Percentiles rank a stretch among this genome's conserved stretches.
Conservation (phyloP, 148 eudicot species). For the Silene conica region DNA sequence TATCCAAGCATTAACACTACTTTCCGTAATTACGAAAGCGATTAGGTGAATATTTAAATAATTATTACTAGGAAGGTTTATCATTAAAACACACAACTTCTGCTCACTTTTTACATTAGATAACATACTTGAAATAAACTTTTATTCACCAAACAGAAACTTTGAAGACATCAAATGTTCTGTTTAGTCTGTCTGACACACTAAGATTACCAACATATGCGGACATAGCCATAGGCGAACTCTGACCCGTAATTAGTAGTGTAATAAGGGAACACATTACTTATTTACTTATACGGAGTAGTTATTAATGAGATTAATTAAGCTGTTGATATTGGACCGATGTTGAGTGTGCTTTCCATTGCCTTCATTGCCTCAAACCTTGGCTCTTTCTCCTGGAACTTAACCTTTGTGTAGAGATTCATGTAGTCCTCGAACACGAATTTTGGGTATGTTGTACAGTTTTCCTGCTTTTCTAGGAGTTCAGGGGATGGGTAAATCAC, state of each 20-base stretch:
- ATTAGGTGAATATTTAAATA: slow-evolving; percentile 6
- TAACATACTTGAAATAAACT: not conserved
- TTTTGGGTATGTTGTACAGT: slow-evolving; percentile 45
- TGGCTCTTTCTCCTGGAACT: slow-evolving; percentile 91
- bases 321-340: slow-evolving; percentile 52
- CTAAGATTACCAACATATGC: slow-evolving; percentile 10
- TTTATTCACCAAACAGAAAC: slow-evolving; percentile 16
- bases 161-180: slow-evolving; percentile 11
- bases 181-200: slow-evolving; percentile 14
- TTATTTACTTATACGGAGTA: not conserved
- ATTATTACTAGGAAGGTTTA: not conserved
- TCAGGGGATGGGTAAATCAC: slow-evolving; percentile 79
- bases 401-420: slow-evolving; percentile 72
- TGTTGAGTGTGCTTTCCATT: slow-evolving; percentile 32
- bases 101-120: slow-evolving; percentile 14
- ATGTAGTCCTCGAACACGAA: slow-evolving; percentile 96
- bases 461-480: slow-evolving; percentile 27
- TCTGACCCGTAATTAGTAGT: slow-evolving; percentile 6
- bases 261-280: slow-evolving; percentile 10
- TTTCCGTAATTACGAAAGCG: not conserved
- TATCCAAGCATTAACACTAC: not conserved
- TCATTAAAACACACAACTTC: slow-evolving; percentile 19
- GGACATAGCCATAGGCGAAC: slow-evolving; percentile 11
- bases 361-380: slow-evolving; percentile 83
- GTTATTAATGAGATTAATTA: slow-evolving; percentile 21